Conservation (phyloP, 148 eudicot genomes). For the Arbutus unedo region DNA sequence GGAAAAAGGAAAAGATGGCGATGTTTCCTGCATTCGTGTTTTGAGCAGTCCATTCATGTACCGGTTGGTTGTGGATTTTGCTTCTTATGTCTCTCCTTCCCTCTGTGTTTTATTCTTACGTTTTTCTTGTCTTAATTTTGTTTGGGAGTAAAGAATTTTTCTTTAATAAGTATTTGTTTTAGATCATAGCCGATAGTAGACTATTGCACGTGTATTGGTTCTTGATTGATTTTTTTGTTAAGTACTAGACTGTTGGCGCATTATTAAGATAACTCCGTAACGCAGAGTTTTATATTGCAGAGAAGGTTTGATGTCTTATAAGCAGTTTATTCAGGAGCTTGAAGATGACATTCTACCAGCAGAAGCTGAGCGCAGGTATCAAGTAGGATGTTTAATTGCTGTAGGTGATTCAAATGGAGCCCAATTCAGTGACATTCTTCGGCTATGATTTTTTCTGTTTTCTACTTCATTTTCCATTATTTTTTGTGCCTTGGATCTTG, state of each 20-base stretch:
- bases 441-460: neutral
- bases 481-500: neutral
- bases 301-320: slow-evolving; percentile 95
- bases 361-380: slow-evolving; percentile 97
- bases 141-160: neutral
- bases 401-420: neutral
- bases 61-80: neutral
- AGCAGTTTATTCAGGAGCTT: slow-evolving; percentile 99
- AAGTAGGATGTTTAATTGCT: slow-evolving; percentile 1
- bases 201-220: neutral
- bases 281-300: slow-evolving; percentile 30
- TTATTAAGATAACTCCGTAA: slow-evolving; percentile 7
- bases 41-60: neutral
- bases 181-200: neutral
- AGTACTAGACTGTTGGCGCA: neutral
- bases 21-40: neutral
- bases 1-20: neutral
- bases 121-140: neutral
- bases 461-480: neutral
- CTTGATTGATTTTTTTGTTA: neutral
- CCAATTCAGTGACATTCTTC: neutral
- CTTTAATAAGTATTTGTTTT: neutral
- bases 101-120: neutral
- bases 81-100: neutral
- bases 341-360: slow-evolving; percentile 93